Base-by-base conservation (phyloP, 2,329 filamentous ascomycete genomes). In the Nemania sp. region DNA sequence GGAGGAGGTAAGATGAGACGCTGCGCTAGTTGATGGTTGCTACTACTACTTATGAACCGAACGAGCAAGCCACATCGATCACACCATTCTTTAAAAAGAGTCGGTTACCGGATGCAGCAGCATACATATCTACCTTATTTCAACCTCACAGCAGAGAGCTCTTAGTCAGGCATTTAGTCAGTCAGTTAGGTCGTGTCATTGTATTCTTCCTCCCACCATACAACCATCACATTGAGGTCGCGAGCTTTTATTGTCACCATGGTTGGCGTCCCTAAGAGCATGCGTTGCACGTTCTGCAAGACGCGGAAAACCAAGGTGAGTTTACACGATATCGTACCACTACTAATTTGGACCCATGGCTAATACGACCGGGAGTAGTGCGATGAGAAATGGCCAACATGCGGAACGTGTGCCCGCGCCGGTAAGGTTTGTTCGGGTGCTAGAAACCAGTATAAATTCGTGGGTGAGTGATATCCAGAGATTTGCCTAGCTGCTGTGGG, bases 321-420 rank as follows among this genome's bases (percentile, higher is more conserved):
- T 62, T 18, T 18, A 27, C 18, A 7, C 11, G 11, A 1, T 18
- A 29, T n/a, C n/a, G n/a, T n/a, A 11, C 5, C 1, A 29, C 20
- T 13, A 26, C 7, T 43, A 11, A 10, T 13, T 20, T 11, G 24
- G 7, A 1, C 13, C 22, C 8, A 18, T 20, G 57, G 27, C 67
- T 74, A 57, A 74, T 52, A 20, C 56, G 29, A 56, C 49, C 13
- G 24, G 45, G 35, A 45, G 61, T 26, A 77, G 76, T 77, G 76
- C 58, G 76, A 77, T 61, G 76, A 77, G 67, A 75, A 73, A 57
- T 77, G 76, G 76, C 75, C 76, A 11, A 76, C 74, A 4, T 77
- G 76, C 43, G 73, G 73, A 24, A 69, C 76, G 51, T 77, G 76
- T 54, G 66, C 74, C 13, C 70, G 74, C 18, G 73, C 75, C 1